Percentiles rank a stretch among this genome's conserved stretches.
phyloP scores from a whole-genome alignment of 257 asterid genomes.

The Gardenia jasminoides region DNA sequence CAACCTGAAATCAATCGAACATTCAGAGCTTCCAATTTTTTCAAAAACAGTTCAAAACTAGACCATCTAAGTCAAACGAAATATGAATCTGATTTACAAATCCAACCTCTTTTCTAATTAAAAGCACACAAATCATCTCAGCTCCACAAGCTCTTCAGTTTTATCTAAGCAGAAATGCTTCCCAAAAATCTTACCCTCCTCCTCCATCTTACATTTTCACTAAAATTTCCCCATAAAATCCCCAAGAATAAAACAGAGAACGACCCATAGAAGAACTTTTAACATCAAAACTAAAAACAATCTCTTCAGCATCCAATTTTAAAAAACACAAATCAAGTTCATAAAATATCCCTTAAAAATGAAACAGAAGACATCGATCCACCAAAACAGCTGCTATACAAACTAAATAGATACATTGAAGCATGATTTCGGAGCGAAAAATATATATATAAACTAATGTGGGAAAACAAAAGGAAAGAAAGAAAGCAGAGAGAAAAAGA shows the following conservation, averaged over 20 bases:
- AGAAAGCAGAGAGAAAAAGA: too few relatives aligned
- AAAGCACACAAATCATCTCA: not conserved
- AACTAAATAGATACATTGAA: not conserved
- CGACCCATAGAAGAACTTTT: too few relatives aligned
- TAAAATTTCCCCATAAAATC: too few relatives aligned
- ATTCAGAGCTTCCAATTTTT: not conserved
- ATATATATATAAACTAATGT: not conserved
- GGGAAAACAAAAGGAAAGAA: not conserved
- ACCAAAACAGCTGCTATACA: not conserved
- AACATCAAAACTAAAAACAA: not conserved
- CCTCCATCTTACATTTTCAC: too few relatives aligned
- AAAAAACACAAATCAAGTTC: not conserved
- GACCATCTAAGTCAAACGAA: not conserved
- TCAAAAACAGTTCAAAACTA: not conserved
- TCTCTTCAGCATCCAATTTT: not conserved
- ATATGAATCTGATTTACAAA: not conserved
- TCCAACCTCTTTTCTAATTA: not conserved
- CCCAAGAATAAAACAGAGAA: not conserved
- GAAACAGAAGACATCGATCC: not conserved
- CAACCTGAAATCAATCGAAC: not conserved
- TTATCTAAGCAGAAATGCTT: too few relatives aligned
- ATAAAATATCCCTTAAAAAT: not conserved
- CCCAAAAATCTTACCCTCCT: too few relatives aligned
- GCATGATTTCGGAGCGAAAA: too few relatives aligned
- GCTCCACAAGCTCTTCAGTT: not conserved